Percentiles rank a stretch among this genome's conserved stretches.
Conservation (phyloP, 352 stramenopile species). For the Phytophthora boehmeriae region DNA sequence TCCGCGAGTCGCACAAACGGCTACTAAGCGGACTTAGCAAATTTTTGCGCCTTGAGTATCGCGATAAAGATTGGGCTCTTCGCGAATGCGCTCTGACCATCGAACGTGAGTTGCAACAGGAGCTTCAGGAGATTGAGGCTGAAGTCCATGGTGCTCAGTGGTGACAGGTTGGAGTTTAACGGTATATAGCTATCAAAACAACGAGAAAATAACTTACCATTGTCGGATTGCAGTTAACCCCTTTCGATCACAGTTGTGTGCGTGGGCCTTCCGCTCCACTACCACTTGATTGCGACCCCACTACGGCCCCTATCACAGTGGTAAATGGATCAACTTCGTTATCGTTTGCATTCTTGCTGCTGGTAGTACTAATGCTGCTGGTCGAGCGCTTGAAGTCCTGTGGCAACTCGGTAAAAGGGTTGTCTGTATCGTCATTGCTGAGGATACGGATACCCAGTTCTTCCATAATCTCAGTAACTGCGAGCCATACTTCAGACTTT, state of each 20-base stretch:
- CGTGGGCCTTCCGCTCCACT: constrained; percentile 33
- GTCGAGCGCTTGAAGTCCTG: constrained; percentile 34
- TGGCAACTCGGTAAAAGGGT: constrained; percentile 47
- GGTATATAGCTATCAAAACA: constrained; percentile 9
- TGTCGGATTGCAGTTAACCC: not conserved
- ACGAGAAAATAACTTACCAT: constrained; percentile 28
- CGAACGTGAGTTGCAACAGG: constrained; percentile 70
- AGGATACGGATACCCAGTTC: constrained; percentile 72
- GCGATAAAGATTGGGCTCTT: constrained; percentile 43
- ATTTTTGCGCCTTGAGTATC: constrained; percentile 69
- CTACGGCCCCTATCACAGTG: constrained; percentile 59
- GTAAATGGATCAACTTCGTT: constrained; percentile 54
- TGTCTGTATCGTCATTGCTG: constrained; percentile 38
- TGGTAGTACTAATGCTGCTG: constrained; percentile 15
- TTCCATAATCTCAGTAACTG: constrained; percentile 90
- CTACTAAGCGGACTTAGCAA: constrained; percentile 57
- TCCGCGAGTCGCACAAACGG: constrained; percentile 49
- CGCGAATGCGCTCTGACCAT: constrained; percentile 57
- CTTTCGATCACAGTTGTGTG: constrained; percentile 50
- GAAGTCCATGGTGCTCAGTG: constrained; percentile 42
- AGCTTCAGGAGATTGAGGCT: constrained; percentile 52
- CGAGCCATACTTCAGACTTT: constrained; percentile 89
- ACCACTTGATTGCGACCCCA: constrained; percentile 40
- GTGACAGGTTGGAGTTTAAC: constrained; percentile 14
- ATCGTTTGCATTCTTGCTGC: constrained; percentile 16